Evolutionary conservation across 2,329 filamentous ascomycete genomes (phyloP).

Genomic region (Sporothrix luriei): DNA sequence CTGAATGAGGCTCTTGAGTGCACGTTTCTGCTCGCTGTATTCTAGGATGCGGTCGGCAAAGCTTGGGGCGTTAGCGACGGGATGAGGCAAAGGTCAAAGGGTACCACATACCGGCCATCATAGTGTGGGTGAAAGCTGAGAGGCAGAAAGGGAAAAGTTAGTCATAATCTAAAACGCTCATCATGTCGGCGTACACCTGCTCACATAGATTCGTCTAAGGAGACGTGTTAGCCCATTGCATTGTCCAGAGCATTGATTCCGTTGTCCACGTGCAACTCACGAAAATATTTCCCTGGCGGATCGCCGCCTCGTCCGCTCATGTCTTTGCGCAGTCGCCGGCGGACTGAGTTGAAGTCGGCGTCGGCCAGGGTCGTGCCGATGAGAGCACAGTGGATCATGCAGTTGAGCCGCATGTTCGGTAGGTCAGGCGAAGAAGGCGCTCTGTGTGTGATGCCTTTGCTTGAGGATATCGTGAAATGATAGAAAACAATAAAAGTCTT

Average conservation of each 20-base stretch:
- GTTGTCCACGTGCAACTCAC: conserved; percentile 33
- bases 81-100: neutral
- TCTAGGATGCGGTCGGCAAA: conserved; percentile 48
- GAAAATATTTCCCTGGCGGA: conserved; percentile 44
- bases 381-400: conserved; percentile 31
- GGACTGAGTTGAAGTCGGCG: conserved; percentile 36
- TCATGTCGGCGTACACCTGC: neutral
- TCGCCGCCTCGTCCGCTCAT: conserved; percentile 33
- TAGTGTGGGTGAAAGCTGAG: conserved; percentile 46
- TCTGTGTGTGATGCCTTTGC: neutral
- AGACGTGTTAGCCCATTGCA: neutral
- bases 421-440: neutral
- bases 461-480: neutral
- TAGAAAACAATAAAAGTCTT: conserved; percentile 8
- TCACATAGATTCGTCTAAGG: conserved; percentile 31
- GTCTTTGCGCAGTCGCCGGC: conserved; percentile 39
- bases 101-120: conserved; percentile 42
- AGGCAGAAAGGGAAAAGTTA: neutral
- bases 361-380: conserved; percentile 32
- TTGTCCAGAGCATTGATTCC: too few species aligned
- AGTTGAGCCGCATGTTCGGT: conserved; percentile 34
- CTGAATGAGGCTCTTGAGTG: conserved; percentile 67
- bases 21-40: conserved; percentile 61
- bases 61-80: conserved; percentile 32
- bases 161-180: neutral